phyloP scores from a whole-genome alignment of 192 early-diverging fungal species.

The Coemansia sp. region DNA sequence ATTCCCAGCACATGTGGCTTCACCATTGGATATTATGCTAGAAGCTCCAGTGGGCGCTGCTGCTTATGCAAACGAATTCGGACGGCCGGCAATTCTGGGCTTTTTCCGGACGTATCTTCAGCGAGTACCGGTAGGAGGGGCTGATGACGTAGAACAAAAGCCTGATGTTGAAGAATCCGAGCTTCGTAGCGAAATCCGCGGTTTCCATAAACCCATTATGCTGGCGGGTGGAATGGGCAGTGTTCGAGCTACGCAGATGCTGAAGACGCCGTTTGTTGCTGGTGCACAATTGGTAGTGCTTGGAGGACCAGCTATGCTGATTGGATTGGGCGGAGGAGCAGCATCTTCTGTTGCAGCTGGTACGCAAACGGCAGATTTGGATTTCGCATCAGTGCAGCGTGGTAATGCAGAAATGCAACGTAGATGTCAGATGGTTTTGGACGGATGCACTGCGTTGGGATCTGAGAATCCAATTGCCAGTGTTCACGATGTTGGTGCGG shows the following conservation, averaged over 20 bases:
- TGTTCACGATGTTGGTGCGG: constrained; percentile 99
- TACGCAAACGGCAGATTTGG: constrained; percentile 80
- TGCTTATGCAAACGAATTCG: constrained; percentile 99
- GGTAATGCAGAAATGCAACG: constrained; percentile 99
- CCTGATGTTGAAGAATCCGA: constrained; percentile 52
- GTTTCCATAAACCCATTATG: constrained; percentile 99
- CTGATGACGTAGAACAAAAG: neutral
- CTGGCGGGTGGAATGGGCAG: constrained; percentile 96
- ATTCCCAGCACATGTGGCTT: constrained; percentile 86
- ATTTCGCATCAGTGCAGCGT: constrained; percentile 98
- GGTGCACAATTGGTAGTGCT: constrained; percentile 84
- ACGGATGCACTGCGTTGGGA: constrained; percentile 83
- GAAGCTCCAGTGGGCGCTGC: constrained; percentile 95
- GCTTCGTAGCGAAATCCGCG: constrained; percentile 69
- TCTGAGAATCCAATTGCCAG: constrained; percentile 83
- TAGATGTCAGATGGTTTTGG: constrained; percentile 94
- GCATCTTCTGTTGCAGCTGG: constrained; percentile 94
- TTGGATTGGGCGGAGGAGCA: constrained; percentile 98
- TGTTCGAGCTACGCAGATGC: constrained; percentile 84
- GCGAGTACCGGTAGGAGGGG: constrained; percentile 32
- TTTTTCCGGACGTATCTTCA: constrained; percentile 93
- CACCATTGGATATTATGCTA: constrained; percentile 95
- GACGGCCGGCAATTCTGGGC: constrained; percentile 89
- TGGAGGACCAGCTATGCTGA: constrained; percentile 97
- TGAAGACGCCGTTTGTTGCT: constrained; percentile 80